Conservation (phyloP, 345 rosid species). For the Eucalyptus victrix region DNA sequence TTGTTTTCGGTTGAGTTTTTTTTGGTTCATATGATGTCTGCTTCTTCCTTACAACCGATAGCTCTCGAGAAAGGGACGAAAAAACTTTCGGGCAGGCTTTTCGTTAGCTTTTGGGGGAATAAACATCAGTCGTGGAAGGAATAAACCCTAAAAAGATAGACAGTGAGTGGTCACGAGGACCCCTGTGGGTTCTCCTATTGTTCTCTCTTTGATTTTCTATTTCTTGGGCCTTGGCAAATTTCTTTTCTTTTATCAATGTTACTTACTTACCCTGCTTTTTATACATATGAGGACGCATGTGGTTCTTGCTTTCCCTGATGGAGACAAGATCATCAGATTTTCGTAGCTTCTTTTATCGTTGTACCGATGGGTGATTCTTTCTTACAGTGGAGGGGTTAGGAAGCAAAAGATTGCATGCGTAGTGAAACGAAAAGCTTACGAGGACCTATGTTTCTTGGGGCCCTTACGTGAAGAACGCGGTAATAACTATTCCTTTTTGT, state of each 20-base stretch:
- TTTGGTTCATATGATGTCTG: not conserved
- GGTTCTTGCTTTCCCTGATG: not conserved
- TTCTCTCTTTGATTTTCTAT: not conserved
- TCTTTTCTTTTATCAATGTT: not conserved
- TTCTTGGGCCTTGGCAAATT: not conserved
- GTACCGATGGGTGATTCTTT: not conserved
- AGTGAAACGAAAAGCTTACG: not conserved
- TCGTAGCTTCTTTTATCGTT: not conserved
- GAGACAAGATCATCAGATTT: not conserved
- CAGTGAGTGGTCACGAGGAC: constrained; percentile 20
- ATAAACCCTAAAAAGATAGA: constrained; percentile 12
- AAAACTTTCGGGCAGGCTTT: not conserved
- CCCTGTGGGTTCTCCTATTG: constrained; percentile 1
- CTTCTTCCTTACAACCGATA: not conserved
- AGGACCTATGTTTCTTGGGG: not conserved
- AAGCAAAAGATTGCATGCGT: not conserved
- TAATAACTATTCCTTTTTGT: not conserved
- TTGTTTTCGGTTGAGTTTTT: not conserved
- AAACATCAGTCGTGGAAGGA: not conserved
- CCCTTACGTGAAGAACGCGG: not conserved
- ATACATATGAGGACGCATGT: not conserved
- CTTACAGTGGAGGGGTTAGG: not conserved
- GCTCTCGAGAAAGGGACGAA: not conserved
- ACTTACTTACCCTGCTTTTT: not conserved
- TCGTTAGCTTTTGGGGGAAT: not conserved